These are phyloP conservation scores for Senna siamea DNA, from an alignment of 306 rosid species.

Conservation along the genomic window DNA sequence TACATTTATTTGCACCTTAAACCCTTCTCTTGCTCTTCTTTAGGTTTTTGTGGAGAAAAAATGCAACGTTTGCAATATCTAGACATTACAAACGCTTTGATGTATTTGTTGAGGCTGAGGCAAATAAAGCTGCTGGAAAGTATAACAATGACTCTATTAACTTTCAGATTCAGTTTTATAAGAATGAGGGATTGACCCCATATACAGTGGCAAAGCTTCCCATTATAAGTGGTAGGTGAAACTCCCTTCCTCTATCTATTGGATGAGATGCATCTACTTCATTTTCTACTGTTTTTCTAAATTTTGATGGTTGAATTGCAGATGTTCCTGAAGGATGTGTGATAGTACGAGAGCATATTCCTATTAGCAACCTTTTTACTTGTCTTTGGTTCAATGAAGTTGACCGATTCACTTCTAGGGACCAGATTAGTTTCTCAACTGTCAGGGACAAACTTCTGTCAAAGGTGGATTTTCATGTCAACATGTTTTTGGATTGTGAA, in stretches of 20 bases:
- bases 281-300: slow-evolving; percentile 27
- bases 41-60: slow-evolving; percentile 98
- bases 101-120: slow-evolving; percentile 91
- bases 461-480: slow-evolving; percentile 61
- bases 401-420: slow-evolving; percentile 95
- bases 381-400: slow-evolving; percentile 99
- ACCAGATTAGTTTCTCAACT: slow-evolving; percentile 72
- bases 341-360: slow-evolving; percentile 83
- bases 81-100: slow-evolving; percentile 95
- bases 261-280: slow-evolving; percentile 19
- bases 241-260: slow-evolving; percentile 4
- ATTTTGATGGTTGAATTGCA: slow-evolving; percentile 50
- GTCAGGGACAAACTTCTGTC: slow-evolving; percentile 64
- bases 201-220: slow-evolving; percentile 92
- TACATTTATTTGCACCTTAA: slow-evolving; percentile 15
- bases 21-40: slow-evolving; percentile 2
- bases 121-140: slow-evolving; percentile 93
- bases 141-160: slow-evolving; percentile 86
- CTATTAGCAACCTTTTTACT: slow-evolving; percentile 85
- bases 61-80: slow-evolving; percentile 91
- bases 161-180: slow-evolving; percentile 84
- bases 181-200: slow-evolving; percentile 84
- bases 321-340: slow-evolving; percentile 99
- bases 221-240: slow-evolving; percentile 81
- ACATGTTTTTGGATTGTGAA: slow-evolving; percentile 77